Base-by-base conservation (phyloP, 164 flowering plant genomes). In the Aristolochia fimbriata region DNA sequence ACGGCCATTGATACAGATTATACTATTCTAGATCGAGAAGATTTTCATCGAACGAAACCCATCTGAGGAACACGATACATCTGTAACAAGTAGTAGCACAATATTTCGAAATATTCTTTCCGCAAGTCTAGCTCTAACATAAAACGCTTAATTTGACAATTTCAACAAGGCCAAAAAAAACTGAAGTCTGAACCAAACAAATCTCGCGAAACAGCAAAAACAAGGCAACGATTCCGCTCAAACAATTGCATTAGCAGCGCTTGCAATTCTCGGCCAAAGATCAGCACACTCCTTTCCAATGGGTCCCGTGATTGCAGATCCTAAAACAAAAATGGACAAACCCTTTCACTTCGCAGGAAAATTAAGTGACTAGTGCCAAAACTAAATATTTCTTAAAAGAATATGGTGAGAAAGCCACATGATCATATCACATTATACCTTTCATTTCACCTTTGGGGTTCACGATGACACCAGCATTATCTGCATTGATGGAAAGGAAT, bases 371-470 rank as follows among this genome's bases (percentile, higher is more conserved):
- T 16, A 1, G 6, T 17, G 52, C 52, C 52, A 53, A 56, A 30
- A 15, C 8, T 14, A 55, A 14, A 13, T 15, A 55, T 11, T n/a
- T n/a, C n/a, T n/a, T n/a, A n/a, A n/a, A n/a, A n/a, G n/a, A n/a
- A n/a, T n/a, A n/a, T n/a, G n/a, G n/a, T n/a, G n/a, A n/a, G n/a
- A n/a, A n/a, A n/a, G n/a, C n/a, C n/a, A n/a, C n/a, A n/a, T n/a
- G n/a, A n/a, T n/a, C n/a, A n/a, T n/a, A 55, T 23, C 45, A 24
- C 4, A 17, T 24, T 17, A 30, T 75, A 85, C 88, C 91, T 78
- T 85, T 83, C 92, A 85, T 85, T 68, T 83, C 88, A 37, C 86
- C 88, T 64, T 85, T 85, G 5, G 91, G 88, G 45, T 83, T 83
- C 47, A 83, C 91, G 8, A 83, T 83, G 0, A 82, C 85, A 25